A percentile compares a stretch with the other conserved stretches of the same genome.
Conservation (phyloP, 225 moss, liverwort and hornwort genomes). For the Marchantia paleacea region DNA sequence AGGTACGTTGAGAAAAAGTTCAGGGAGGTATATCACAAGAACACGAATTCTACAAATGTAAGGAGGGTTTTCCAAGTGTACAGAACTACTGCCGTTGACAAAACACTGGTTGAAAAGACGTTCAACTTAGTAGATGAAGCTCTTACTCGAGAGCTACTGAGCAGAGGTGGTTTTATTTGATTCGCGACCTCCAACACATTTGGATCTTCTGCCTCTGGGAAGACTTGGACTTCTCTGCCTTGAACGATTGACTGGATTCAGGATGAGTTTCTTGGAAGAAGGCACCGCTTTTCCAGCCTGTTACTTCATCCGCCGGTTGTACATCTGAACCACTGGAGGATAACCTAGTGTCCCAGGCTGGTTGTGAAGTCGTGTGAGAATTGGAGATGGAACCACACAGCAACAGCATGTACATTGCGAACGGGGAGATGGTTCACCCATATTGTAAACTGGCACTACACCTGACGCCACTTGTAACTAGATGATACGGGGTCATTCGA, state of each 20-base stretch:
- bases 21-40: slow-evolving; percentile 41
- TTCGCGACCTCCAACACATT: neutral
- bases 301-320: neutral
- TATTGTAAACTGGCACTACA: slow-evolving; percentile 19
- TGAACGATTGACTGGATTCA: neutral
- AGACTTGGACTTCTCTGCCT: neutral
- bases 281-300: neutral
- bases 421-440: neutral
- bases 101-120: slow-evolving; percentile 50
- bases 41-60: slow-evolving; percentile 38
- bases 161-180: slow-evolving; percentile 34
- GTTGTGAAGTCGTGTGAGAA: slow-evolving; percentile 15
- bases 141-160: slow-evolving; percentile 37
- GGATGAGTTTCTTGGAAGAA: neutral
- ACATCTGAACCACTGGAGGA: slow-evolving; percentile 2
- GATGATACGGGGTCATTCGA: slow-evolving; percentile 6
- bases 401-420: slow-evolving; percentile 10
- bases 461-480: slow-evolving; percentile 19
- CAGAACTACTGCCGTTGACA: slow-evolving; percentile 60
- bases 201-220: neutral
- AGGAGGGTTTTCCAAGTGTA: slow-evolving; percentile 55
- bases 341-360: slow-evolving; percentile 10
- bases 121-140: slow-evolving; percentile 59
- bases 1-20: slow-evolving; percentile 60
- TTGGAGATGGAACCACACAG: slow-evolving; percentile 17